These are phyloP conservation scores for Calcarisporium arbuscula DNA, from an alignment of 2,329 filamentous ascomycete genomes.

Conservation along the genomic window DNA sequence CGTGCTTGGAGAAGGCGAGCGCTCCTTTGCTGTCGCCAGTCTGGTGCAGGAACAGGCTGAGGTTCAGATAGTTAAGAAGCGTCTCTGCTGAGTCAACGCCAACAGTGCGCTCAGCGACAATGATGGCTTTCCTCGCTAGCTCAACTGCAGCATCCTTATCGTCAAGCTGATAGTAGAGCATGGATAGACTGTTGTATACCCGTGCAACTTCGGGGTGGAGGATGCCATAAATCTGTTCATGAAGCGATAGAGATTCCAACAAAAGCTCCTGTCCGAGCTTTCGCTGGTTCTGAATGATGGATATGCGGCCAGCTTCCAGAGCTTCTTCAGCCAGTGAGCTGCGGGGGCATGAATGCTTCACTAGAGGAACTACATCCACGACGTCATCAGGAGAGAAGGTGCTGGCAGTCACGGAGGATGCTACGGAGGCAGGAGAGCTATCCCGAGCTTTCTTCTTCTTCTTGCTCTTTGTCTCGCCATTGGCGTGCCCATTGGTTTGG, in stretches of 20 bases:
- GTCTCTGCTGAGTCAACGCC: slow-evolving; percentile 93
- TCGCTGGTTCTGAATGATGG: slow-evolving; percentile 90
- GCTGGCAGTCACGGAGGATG: slow-evolving; percentile 33
- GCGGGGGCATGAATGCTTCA: slow-evolving; percentile 90
- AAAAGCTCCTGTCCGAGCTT: slow-evolving; percentile 94
- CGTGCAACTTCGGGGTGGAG: slow-evolving; percentile 93
- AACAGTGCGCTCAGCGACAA: slow-evolving; percentile 89
- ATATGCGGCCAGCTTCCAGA: slow-evolving; percentile 90
- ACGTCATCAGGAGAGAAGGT: slow-evolving; percentile 78
- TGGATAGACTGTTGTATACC: slow-evolving; percentile 90
- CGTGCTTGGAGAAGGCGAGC: slow-evolving; percentile 85
- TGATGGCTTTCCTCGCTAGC: slow-evolving; percentile 90
- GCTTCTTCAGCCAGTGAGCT: slow-evolving; percentile 92
- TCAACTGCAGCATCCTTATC: slow-evolving; percentile 96
- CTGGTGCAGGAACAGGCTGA: slow-evolving; percentile 89
- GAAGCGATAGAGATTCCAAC: slow-evolving; percentile 88
- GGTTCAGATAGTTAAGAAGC: slow-evolving; percentile 89
- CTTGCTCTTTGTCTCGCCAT: slow-evolving; percentile 46
- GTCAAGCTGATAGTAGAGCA: slow-evolving; percentile 95
- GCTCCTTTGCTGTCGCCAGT: slow-evolving; percentile 83
- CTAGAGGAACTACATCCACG: slow-evolving; percentile 84
- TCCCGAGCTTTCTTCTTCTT: slow-evolving; percentile 58
- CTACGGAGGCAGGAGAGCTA: slow-evolving; percentile 40
- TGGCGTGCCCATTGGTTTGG: slow-evolving; percentile 31
- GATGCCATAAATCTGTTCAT: slow-evolving; percentile 98